Percentiles rank a stretch among this genome's conserved stretches.
phyloP scores from a whole-genome alignment of 2,329 filamentous ascomycete genomes.

The Fusarium decemcellulare region DNA sequence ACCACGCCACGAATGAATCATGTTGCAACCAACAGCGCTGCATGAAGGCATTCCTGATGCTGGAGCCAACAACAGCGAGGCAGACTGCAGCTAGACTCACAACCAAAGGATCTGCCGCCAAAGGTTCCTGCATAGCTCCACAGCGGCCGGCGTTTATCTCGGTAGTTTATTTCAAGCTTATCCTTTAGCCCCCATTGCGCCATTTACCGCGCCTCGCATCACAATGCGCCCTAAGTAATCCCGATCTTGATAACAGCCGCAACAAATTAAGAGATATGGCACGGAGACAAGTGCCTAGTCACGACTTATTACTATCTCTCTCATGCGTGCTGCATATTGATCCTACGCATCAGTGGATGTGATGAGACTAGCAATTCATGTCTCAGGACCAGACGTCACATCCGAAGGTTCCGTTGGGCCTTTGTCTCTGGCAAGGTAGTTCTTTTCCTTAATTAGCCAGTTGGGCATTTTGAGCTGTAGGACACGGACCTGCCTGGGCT shows the following conservation, averaged over 20 bases:
- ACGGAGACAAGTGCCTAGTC: background rate
- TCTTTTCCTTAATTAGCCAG: background rate
- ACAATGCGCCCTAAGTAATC: background rate
- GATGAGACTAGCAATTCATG: background rate
- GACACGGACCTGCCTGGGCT: background rate
- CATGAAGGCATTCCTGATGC: background rate
- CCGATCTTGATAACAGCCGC: too few relatives aligned
- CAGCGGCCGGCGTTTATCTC: background rate
- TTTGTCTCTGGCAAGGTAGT: background rate
- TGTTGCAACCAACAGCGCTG: constrained; percentile 8
- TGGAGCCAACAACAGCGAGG: background rate
- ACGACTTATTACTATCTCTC: background rate
- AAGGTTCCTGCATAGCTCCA: background rate
- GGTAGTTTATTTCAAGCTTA: background rate
- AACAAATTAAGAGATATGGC: background rate
- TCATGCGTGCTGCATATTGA: background rate
- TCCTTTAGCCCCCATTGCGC: background rate
- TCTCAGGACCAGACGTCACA: background rate
- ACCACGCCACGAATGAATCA: too few relatives aligned
- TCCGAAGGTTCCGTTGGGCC: background rate
- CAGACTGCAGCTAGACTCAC: background rate
- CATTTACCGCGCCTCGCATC: background rate
- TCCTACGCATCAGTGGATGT: background rate
- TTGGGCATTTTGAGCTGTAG: background rate
- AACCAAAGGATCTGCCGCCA: background rate